Evolutionary conservation across 2,329 filamentous ascomycete genomes (phyloP), one percentile per base, ranked within the genome.

Genomic region (Botrytis tulipae): DNA sequence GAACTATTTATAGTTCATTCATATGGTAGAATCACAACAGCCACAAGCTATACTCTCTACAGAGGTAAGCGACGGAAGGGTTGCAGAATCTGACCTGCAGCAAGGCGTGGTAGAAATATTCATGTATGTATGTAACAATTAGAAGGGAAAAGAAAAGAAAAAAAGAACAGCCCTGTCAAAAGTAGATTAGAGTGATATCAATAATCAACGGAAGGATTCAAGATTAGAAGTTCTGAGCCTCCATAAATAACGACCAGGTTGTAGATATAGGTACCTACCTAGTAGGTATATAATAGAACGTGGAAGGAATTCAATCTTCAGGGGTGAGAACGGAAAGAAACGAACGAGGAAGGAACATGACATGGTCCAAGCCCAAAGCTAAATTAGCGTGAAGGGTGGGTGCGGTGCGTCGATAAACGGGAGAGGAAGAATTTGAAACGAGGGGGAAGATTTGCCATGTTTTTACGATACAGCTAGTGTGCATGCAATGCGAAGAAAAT

Each of bases 361-460:
- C 51, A 57, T 57, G 51, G 51, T 57, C 51, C 51, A 57, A 46
- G 63, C 44, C 22, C n/a, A 32, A 51, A 67, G 65, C 65, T 67
- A 67, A 54, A 40, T 44, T 67, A 40, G 65, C 42, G 61, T n/a
- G 12, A 12, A 18, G 40, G 46, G 46, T 29, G 16, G 25, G n/a
- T 42, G 40, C 40, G 40, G 40, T 57, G 48, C 48, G 20, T 57
- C 48, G 66, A 57, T 57, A 68, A 68, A 51, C 66, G 48, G 66
- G 48, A 68, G 25, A 68, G 66, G 48, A 68, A 68, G 48, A 68
- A 57, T 57, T 68, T 68, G 48, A 57, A 42, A 57, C 48, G 66
- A 68, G 66, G 48, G 65, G 66, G 66, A 57, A 68, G 48, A 57
- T 68, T 68, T 68, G 9, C 66, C 48, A 68, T 68, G 65, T 67